Evolutionary conservation across 768 basidiomycete genomes (phyloP).

Genomic region (Auriculariales sp.): DNA sequence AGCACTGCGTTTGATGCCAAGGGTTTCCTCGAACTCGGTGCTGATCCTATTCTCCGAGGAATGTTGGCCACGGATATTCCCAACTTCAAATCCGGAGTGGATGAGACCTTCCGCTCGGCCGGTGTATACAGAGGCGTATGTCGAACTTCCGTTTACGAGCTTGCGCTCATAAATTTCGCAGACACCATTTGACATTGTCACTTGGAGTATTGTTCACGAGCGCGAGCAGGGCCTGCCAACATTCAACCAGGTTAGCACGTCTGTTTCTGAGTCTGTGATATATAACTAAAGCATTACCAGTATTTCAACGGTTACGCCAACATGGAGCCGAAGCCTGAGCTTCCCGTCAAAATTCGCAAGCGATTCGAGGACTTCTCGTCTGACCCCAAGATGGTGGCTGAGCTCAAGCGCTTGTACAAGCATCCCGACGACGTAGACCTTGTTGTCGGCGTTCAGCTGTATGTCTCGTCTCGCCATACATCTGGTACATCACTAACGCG

Average conservation of each 20-base stretch:
- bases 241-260: neutral
- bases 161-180: neutral
- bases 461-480: too few relatives aligned
- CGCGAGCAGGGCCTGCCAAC: neutral
- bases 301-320: neutral
- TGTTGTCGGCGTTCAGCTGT: neutral
- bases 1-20: neutral
- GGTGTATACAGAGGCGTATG: neutral
- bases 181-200: neutral
- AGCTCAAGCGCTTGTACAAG: neutral
- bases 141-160: neutral
- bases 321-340: neutral
- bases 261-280: neutral
- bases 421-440: neutral
- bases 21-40: neutral
- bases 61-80: neutral
- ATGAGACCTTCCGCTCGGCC: neutral
- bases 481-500: neutral
- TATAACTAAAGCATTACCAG: too few relatives aligned
- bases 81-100: neutral
- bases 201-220: conserved; percentile 1
- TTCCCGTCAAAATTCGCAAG: neutral
- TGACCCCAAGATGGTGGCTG: neutral
- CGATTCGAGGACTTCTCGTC: neutral
- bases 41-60: neutral